Base-by-base conservation (phyloP, 148 eudicot genomes). In the Beta vulgaris region DNA sequence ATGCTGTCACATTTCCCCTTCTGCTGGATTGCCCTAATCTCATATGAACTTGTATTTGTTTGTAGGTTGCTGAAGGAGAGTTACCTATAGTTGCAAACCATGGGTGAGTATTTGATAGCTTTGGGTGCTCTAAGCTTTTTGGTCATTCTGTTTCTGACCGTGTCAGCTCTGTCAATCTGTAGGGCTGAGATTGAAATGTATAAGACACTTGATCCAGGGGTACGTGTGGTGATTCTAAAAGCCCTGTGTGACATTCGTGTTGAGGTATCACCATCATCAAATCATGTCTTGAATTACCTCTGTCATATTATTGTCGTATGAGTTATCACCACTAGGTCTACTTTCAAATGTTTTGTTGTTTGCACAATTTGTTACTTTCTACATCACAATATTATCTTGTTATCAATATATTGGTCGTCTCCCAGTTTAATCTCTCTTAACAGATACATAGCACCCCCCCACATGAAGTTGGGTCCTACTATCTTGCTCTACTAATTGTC, bases 1-100 rank as follows among this genome's bases (percentile, higher is more conserved):
- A 71, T 68, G 36, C 49, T 69, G 42, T 71, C 34, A 68, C 43
- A 34, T 42, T 28, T 61, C 44, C 72, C 37, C 63, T 77, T 61
- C 51, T 69, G 42, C 72, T 72, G 37, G 66, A 26, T 55, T 76
- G 65, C 68, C 51, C 73, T 67, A 43, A 76, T 54, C 73, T 57
- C 69, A 54, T 61, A 53, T 73, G 44, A 67, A 35, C 31, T 80
- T 65, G 59, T 75, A 55, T 73, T 60, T 55, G 39, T 25, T 34
- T 79, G 77, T 85, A 95, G 99, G 99, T 95, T 79, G 96, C 97
- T 69, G 99, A 92, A 68, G 99, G 99, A 74, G 99, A 95, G 61
- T 75, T 95, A 18, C 99, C 99, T 76, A 86, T 95, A 80, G 87
- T 92, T 74, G 90, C 98, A 26, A 84, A 93, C 32, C 99, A 92